These are phyloP conservation scores for Sedum album DNA, from an alignment of 164 flowering plant genomes.

Conservation along the genomic window DNA sequence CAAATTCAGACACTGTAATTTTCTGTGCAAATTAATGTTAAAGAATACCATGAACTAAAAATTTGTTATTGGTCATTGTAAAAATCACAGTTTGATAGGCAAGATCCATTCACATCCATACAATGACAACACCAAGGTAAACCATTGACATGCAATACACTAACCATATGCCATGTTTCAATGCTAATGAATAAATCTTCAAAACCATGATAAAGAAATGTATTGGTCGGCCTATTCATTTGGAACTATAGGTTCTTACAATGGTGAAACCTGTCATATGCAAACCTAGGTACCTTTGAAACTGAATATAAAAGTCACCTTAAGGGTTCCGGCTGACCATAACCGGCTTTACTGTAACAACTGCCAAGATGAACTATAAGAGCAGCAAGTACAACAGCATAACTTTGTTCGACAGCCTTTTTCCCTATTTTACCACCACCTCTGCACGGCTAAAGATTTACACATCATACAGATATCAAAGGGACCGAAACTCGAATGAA, in stretches of 20 bases:
- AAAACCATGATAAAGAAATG: too few species aligned
- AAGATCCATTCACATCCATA: background rate
- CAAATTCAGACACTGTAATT: too few species aligned
- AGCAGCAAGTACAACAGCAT: conserved; percentile 68
- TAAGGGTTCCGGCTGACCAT: conserved; percentile 71
- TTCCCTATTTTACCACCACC: conserved; percentile 95
- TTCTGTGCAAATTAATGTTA: background rate
- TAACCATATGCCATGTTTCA: background rate
- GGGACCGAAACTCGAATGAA: background rate
- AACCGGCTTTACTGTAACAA: conserved; percentile 56
- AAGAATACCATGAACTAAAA: background rate
- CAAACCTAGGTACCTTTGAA: background rate
- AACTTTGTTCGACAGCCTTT: conserved; percentile 75
- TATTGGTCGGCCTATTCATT: too few species aligned
- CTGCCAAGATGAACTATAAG: conserved; percentile 78
- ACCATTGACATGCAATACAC: background rate
- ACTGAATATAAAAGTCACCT: conserved; percentile 31
- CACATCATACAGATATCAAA: background rate
- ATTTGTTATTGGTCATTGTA: background rate
- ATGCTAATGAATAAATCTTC: background rate
- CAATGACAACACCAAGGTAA: background rate
- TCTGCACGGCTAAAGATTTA: conserved; percentile 30
- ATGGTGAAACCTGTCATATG: background rate
- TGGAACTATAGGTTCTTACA: background rate
- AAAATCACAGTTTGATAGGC: too few species aligned